Conservation (phyloP, 2,329 filamentous ascomycete species). For the Ciborinia camelliae region DNA sequence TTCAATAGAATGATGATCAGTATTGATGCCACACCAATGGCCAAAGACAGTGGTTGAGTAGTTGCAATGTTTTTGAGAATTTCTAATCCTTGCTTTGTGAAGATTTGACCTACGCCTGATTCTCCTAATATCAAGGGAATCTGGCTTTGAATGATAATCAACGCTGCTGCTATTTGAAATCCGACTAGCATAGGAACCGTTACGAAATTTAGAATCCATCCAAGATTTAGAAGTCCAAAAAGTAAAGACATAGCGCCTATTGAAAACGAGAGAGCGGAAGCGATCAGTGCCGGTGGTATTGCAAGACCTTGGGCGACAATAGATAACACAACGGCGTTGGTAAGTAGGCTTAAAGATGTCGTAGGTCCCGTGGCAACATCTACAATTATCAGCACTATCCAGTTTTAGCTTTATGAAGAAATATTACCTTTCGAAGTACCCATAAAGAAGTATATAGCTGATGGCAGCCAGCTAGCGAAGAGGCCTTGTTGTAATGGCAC, state of each 20-base stretch:
- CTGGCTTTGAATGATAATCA: constrained; percentile 64
- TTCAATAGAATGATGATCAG: neutral
- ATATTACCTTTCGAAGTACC: constrained; percentile 57
- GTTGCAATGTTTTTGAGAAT: neutral
- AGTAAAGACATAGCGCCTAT: constrained; percentile 59
- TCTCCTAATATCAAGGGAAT: constrained; percentile 50
- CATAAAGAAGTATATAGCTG: constrained; percentile 56
- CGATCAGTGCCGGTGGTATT: constrained; percentile 42
- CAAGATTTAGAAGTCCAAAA: constrained; percentile 59
- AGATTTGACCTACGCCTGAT: constrained; percentile 36
- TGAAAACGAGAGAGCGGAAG: constrained; percentile 59
- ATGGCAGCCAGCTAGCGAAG: constrained; percentile 58
- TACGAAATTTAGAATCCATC: constrained; percentile 64
- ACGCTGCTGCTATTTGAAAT: constrained; percentile 63
- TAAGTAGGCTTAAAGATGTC: constrained; percentile 61
- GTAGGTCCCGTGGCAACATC: constrained; percentile 62
- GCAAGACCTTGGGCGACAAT: constrained; percentile 48
- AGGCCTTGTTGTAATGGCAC: constrained; percentile 60
- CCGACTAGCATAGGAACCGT: constrained; percentile 61
- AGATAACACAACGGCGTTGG: constrained; percentile 55
- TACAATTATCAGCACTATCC: constrained; percentile 32
- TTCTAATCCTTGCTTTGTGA: neutral
- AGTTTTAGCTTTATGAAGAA: too few species aligned
- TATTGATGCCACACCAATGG: constrained; percentile 1
- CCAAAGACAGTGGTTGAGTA: constrained; percentile 6